Base-by-base conservation (phyloP, 352 stramenopile species). In the Globisporangium uncinulatum region DNA sequence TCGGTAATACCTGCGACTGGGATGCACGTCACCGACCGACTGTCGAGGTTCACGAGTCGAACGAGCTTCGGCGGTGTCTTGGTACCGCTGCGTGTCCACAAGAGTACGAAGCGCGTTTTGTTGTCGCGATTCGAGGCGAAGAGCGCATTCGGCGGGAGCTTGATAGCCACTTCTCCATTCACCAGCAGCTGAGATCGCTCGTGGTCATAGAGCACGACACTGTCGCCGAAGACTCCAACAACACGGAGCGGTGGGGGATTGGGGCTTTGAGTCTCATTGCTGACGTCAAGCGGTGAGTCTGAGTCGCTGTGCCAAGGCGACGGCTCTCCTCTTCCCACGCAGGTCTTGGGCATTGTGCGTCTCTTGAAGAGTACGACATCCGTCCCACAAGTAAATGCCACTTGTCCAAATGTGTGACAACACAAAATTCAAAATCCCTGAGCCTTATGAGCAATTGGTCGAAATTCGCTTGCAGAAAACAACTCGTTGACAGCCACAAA, bases 181-280 rank as follows among this genome's bases (percentile, higher is more conserved):
- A 53, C 36, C 13, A 59, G 41, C 8, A 54, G 20, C 15, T 21
- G 45, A 14, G 7, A 19, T 8, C 29, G 39, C 8, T 41, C 32
- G 13, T 24, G 36, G 31, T 62, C 57, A 32, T 53, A 57, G 2
- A 32, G 6, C 4, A 62, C 57, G 32, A 62, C 8, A 3, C 47
- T 39, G 6, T 9, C 31, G 1, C 39, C 49, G 31, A 62, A 46
- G 15, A 48, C 49, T 5, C 57, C 57, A 3, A 62, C 6, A 32
- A 57, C 21, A 10, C n/a, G 37, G 0, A 14, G 29, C 24, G 10
- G 6, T 1, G 21, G n/a, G 14, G 9, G n/a, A 51, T 31, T n/a
- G 9, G 6, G 1, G 7, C 13, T 9, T 29, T 19, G 42, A 0
- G 6, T 47, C 17, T 29, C n/a, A 19, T 29, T 24, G 7, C 13